A percentile compares a stretch with the other conserved stretches of the same genome.
Evolutionary conservation across 208 protist species (phyloP).

Genomic region (Leishmania mexicana): DNA sequence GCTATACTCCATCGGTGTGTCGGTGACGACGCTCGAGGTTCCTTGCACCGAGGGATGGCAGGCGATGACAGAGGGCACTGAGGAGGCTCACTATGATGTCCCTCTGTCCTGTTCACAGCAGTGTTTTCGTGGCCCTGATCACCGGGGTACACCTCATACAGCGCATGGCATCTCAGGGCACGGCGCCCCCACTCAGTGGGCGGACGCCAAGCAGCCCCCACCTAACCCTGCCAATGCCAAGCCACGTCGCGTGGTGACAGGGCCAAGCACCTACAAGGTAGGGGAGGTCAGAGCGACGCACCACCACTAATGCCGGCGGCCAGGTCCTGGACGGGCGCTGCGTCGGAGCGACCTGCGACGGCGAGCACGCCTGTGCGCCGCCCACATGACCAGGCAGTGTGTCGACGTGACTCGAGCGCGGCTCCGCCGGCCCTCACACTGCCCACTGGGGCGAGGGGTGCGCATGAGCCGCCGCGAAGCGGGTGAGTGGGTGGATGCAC

Average conservation of each 20-base stretch:
- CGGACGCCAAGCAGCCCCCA: no score
- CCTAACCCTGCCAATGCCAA: not conserved
- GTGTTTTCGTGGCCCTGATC: not conserved
- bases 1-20: not conserved
- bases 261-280: not conserved
- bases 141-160: not conserved
- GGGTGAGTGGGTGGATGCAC: not conserved
- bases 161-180: not conserved
- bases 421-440: not conserved
- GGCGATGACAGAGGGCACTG: not conserved
- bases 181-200: not conserved
- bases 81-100: not conserved
- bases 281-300: not conserved
- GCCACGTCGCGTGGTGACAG: no score
- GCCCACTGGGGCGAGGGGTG: not conserved
- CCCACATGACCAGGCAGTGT: not conserved
- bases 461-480: not conserved
- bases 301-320: not conserved
- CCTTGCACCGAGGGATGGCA: not conserved
- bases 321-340: not conserved
- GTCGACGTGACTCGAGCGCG: not conserved
- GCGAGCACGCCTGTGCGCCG: not conserved
- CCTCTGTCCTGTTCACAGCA: not conserved
- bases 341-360: not conserved
- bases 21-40: not conserved